A percentile compares a stretch with the other conserved stretches of the same genome.
Evolutionary conservation across 2,329 filamentous ascomycete species (phyloP).

Genomic region (Ceratocystis alfenasii): DNA sequence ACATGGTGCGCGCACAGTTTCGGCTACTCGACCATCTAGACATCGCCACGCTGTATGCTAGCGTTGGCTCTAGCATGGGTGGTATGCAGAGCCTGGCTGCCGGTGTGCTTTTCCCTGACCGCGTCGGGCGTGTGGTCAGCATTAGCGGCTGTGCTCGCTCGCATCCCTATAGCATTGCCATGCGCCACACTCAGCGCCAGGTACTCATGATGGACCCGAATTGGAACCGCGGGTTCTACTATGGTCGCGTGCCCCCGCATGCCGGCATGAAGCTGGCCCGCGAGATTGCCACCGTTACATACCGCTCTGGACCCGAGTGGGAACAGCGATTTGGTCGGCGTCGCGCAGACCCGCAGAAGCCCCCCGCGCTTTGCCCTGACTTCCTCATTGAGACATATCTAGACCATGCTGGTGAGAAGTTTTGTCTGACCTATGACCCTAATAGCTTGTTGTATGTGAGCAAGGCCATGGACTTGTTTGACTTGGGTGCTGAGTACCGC

Average conservation of each 20-base stretch:
- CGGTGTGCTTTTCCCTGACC: conserved; percentile 67
- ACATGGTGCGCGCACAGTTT: conserved; percentile 97
- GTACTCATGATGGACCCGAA: conserved; percentile 98
- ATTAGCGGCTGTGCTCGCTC: conserved; percentile 89
- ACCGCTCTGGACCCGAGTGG: conserved; percentile 94
- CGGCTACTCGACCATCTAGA: conserved; percentile 68
- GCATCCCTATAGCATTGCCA: conserved; percentile 95
- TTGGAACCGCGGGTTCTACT: conserved; percentile 93
- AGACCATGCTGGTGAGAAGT: conserved; percentile 96
- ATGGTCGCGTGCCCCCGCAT: conserved; percentile 76
- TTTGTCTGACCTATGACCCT: conserved; percentile 89
- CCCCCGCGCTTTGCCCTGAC: conserved; percentile 88
- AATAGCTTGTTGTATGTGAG: conserved; percentile 94
- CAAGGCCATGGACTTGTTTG: conserved; percentile 98
- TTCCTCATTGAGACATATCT: conserved; percentile 97
- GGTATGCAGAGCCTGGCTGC: conserved; percentile 94
- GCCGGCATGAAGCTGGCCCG: conserved; percentile 95
- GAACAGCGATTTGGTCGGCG: conserved; percentile 84
- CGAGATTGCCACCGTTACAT: conserved; percentile 95
- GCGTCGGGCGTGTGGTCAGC: conserved; percentile 70
- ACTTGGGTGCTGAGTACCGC: conserved; percentile 65
- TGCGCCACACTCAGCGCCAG: conserved; percentile 94
- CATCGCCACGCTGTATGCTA: conserved; percentile 71
- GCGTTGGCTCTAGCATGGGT: conserved; percentile 93
- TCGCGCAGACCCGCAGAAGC: conserved; percentile 72